Evolutionary conservation across 2,329 filamentous ascomycete species (phyloP), one percentile per base, ranked within the genome.

Genomic region (Exophiala alcalophila): DNA sequence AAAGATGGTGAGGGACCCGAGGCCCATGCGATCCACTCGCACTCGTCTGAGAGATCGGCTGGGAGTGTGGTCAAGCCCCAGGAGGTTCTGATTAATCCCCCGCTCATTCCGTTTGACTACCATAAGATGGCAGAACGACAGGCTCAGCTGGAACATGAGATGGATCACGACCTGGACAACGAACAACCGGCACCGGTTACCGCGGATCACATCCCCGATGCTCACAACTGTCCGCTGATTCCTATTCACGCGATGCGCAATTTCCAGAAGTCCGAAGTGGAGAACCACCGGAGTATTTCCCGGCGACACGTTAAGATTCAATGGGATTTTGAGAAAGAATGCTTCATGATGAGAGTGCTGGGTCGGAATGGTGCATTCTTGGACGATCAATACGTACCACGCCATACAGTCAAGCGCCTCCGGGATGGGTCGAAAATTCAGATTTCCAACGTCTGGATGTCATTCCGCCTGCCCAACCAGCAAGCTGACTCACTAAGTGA

Each of bases 301-400:
- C 70, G 78, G 16, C 72, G 78, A 54, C 80, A 83, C 57, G 71
- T 80, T 38, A 74, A 72, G 46, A 80, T 83, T 46, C 66, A 70
- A 18, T 83, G 78, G 64, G 77, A 79, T 44, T 75, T 76, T 49
- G 69, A 77, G 28, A 66, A 70, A 25, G 70, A 74, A 32, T 55
- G 68, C 24, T 83, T 81, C 57, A 72, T 79, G 53, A 69, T 82
- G 64, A 66, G 74, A 40, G 74, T 81, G 2, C 68, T 79, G 35
- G 78, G 79, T 24, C 65, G 71, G 38, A 81, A 81, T 51, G 76
- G 77, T 42, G 70, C 75, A 24, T 75, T 77, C 44, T 69, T 78
- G 44, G 72, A 77, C 40, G 70, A 71, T 12, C 64, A 70, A 49
- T 72, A 66, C 61, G 64, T 73, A 33, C 64, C 63, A 2, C 65